phyloP scores from a whole-genome alignment of 1,139 yeast genomes.

The Pichia cactophila region DNA sequence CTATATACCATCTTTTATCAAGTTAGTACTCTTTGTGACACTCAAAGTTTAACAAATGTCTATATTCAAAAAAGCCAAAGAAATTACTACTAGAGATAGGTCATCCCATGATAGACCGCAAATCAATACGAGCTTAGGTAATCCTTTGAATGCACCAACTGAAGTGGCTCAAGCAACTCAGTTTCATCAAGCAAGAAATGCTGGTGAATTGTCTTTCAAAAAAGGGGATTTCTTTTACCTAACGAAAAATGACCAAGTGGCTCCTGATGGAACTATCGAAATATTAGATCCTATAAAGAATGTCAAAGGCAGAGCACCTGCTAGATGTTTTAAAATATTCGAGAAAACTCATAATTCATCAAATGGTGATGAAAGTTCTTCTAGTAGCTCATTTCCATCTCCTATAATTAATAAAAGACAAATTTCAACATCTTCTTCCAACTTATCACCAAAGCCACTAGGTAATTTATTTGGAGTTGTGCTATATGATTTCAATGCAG shows the following conservation, averaged over 20 bases:
- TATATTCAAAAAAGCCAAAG: slow-evolving; percentile 22
- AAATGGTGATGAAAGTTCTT: neutral
- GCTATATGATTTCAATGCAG: slow-evolving; percentile 80
- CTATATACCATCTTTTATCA: no score
- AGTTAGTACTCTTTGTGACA: neutral
- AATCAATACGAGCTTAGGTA: slow-evolving; percentile 9
- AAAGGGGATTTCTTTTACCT: slow-evolving; percentile 91
- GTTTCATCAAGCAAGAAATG: slow-evolving; percentile 71
- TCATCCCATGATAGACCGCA: slow-evolving; percentile 22
- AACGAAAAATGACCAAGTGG: slow-evolving; percentile 43
- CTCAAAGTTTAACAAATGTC: slow-evolving; percentile 5
- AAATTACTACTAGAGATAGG: slow-evolving; percentile 10
- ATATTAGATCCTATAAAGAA: slow-evolving; percentile 83
- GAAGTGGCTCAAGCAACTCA: slow-evolving; percentile 79
- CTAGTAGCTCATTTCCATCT: slow-evolving; percentile 14
- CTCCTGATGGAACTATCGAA: slow-evolving; percentile 53
- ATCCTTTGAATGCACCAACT: slow-evolving; percentile 46
- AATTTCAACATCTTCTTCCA: slow-evolving; percentile 1
- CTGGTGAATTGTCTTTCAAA: slow-evolving; percentile 69
- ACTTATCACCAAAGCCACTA: slow-evolving; percentile 7
- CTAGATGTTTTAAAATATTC: slow-evolving; percentile 72
- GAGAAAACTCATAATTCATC: slow-evolving; percentile 41
- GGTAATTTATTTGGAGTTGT: slow-evolving; percentile 52
- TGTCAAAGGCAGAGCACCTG: slow-evolving; percentile 80
- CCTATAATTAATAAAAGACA: slow-evolving; percentile 7